Percentiles rank a stretch among this genome's conserved stretches.
These are phyloP conservation scores for Chalaropsis ovoidea DNA, from an alignment of 2,329 filamentous ascomycete species.

Conservation along the genomic window DNA sequence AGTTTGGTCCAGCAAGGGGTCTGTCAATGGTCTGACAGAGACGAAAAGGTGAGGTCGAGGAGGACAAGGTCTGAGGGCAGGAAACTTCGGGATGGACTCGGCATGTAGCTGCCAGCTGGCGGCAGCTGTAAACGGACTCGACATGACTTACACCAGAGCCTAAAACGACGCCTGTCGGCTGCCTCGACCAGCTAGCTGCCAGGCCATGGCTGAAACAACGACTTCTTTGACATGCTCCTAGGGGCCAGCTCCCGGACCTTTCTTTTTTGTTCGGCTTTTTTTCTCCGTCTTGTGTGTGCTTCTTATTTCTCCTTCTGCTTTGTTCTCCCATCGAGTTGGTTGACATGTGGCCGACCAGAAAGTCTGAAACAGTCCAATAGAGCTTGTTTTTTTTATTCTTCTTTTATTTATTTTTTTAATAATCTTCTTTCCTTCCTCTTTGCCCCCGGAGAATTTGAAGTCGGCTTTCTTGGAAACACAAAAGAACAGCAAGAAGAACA, in stretches of 20 bases:
- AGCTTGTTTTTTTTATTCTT: not conserved
- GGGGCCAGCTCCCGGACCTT: not conserved
- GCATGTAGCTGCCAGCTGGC: not conserved
- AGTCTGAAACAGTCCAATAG: constrained; percentile 9
- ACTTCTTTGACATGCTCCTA: constrained; percentile 2
- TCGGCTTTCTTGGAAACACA: constrained; percentile 1
- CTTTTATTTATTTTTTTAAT: no score
- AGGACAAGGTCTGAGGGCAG: not conserved
- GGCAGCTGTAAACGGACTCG: not conserved
- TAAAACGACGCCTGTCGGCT: not conserved
- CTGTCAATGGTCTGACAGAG: not conserved
- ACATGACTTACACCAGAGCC: not conserved
- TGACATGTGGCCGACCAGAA: constrained; percentile 10
- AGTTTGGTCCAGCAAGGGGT: constrained; percentile 6
- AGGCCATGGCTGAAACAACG: constrained; percentile 6
- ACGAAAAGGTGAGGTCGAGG: no score
- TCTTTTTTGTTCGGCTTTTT: not conserved
- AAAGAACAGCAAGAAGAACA: not conserved
- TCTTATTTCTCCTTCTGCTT: constrained; percentile 4
- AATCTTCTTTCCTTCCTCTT: not conserved
- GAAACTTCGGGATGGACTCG: not conserved
- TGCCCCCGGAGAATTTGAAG: constrained; percentile 4
- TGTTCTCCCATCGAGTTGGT: constrained; percentile 4
- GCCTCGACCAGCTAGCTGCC: not conserved
- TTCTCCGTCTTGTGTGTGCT: not conserved